These are phyloP conservation scores for Suillus luteus DNA, from an alignment of 768 basidiomycete species.

Conservation along the genomic window DNA sequence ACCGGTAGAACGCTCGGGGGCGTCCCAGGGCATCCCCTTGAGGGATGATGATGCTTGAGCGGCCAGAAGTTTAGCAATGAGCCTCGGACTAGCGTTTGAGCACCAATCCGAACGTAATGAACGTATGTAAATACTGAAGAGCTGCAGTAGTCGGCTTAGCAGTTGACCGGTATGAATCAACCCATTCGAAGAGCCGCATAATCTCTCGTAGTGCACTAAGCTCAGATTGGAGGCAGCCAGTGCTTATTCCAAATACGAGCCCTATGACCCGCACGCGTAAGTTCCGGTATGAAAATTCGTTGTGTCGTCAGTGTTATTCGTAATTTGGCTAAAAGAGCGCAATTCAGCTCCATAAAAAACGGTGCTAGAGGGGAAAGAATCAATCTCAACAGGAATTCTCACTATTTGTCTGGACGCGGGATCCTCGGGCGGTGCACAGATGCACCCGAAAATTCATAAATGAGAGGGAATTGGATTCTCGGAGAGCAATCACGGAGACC, in stretches of 20 bases:
- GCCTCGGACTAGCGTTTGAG: neutral
- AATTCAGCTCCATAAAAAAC: neutral
- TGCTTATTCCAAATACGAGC: neutral
- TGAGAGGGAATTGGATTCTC: neutral
- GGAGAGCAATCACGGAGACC: neutral
- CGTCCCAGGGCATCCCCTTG: neutral
- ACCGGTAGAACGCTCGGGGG: neutral
- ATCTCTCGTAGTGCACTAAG: neutral
- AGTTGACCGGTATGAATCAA: neutral
- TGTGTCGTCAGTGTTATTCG: neutral
- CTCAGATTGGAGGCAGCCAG: neutral
- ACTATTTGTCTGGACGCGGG: neutral
- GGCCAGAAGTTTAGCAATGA: neutral
- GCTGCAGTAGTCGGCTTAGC: neutral
- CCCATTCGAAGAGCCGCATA: neutral
- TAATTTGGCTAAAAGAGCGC: conserved; percentile 2
- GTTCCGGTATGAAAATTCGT: conserved; percentile 5
- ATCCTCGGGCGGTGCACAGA: conserved; percentile 1
- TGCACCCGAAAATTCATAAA: neutral
- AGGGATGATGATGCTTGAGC: conserved; percentile 3
- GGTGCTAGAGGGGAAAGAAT: conserved; percentile 3
- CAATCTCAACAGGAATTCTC: neutral
- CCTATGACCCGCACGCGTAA: neutral
- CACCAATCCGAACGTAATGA: conserved; percentile 6
- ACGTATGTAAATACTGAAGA: conserved; percentile 5